Conservation (phyloP, 306 rosid genomes). For the Carpinus fangiana region DNA sequence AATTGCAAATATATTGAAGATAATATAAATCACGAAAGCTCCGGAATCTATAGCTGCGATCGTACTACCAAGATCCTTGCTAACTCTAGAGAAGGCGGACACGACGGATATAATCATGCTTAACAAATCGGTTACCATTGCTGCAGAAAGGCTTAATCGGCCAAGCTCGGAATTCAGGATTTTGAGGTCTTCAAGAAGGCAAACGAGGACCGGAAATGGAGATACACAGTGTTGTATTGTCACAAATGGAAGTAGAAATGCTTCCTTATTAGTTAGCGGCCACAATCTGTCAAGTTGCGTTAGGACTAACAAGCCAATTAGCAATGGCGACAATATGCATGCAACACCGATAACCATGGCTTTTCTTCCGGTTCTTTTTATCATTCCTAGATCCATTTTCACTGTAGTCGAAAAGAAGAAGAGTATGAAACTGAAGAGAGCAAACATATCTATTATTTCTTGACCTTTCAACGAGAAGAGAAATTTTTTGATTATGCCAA, state of each 20-base stretch:
- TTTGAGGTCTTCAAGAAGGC: too few relatives aligned
- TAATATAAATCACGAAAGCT: too few relatives aligned
- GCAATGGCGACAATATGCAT: conserved; percentile 17
- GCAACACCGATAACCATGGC: conserved; percentile 33
- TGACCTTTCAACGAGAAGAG: conserved; percentile 43
- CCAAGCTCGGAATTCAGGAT: too few relatives aligned
- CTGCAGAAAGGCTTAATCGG: too few relatives aligned
- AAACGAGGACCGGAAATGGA: too few relatives aligned
- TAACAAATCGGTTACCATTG: too few relatives aligned
- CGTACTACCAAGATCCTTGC: too few relatives aligned
- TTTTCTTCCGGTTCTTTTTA: conserved; percentile 45
- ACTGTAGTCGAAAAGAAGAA: conserved; percentile 52
- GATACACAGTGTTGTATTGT: too few relatives aligned
- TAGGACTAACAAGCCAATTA: not conserved
- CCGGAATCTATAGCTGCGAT: too few relatives aligned
- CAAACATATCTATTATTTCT: conserved; percentile 35
- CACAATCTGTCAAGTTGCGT: not conserved
- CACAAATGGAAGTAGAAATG: not conserved
- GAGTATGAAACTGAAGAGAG: conserved; percentile 39
- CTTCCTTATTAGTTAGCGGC: conserved; percentile 10
- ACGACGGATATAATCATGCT: too few relatives aligned
- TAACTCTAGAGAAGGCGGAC: too few relatives aligned
- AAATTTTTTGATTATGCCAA: not conserved
- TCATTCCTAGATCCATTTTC: conserved; percentile 57
- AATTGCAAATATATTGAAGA: too few relatives aligned